Evolutionary conservation across 306 rosid species (phyloP), one percentile per base, ranked within the genome.

Genomic region (Astragalus glycyphyllos): DNA sequence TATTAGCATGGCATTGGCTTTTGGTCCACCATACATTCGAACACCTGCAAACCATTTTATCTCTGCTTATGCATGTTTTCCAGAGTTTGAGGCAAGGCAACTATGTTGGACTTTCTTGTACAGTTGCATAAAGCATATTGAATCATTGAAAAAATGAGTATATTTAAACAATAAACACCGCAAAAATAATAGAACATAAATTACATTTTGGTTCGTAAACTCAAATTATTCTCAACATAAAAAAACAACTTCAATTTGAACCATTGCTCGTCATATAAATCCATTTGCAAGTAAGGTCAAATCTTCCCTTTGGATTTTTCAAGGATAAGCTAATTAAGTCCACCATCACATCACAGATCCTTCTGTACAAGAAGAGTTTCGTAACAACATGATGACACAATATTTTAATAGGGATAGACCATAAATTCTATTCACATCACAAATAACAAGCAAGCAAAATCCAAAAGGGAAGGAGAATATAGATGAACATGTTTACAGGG

Each of bases 221-320:
- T 59, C 60, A 34, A 42, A 42, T 59, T 59, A 37, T 59, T 57
- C 23, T 20, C 2, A 20, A 49, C 20, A 38, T 11, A 46, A 41
- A 32, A 57, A 6, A 9, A 34, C 56, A 65, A 8, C 32, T 74
- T 53, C 45, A 75, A 68, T 58, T 37, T 76, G 16, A 41, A 72
- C 35, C n/a, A 51, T 26, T 48, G 32, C 11, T 51, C 12, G 57
- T 69, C 29, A 31, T 61, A 63, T 69, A 44, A 68, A 68, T 13
- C 67, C 72, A 73, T 54, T 41, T 60, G 34, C 26, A 59, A 64
- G 12, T 58, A 57, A 56, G 32, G 48, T 17, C 78, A 50, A 72
- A 90, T 96, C 98, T 90, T 80, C 85, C 5, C 53, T 62, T 64
- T 65, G 83, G 65, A 93, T 94, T 79, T 94, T 79, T 83, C 92